These are phyloP conservation scores for Bryum argenteum DNA, from an alignment of 225 moss, liverwort and hornwort species.

Conservation along the genomic window DNA sequence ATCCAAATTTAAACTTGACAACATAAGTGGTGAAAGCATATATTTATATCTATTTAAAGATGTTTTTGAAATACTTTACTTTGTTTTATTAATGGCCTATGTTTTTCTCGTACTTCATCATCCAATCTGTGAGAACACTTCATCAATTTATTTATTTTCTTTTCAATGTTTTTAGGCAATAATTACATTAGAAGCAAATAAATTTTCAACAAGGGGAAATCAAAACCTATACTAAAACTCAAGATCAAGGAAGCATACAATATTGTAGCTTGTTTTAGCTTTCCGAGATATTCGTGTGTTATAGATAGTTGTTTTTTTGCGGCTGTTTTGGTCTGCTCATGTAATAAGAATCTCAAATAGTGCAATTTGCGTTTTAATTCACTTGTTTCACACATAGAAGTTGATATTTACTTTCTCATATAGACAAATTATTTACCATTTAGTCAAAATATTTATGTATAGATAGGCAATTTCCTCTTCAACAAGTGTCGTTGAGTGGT, in stretches of 20 bases:
- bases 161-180: rapidly evolving
- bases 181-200: no score
- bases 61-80: neutral
- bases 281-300: slow-evolving; percentile 24
- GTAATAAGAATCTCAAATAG: neutral
- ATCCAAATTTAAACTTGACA: no score
- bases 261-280: slow-evolving; percentile 32
- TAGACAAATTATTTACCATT: rapidly evolving
- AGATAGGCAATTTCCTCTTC: slow-evolving; percentile 17
- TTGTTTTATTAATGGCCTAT: neutral
- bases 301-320: slow-evolving; percentile 30
- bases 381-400: rapidly evolving
- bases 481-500: slow-evolving; percentile 32
- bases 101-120: neutral
- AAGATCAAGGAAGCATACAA: neutral
- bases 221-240: no score
- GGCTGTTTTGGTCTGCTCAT: slow-evolving; percentile 19
- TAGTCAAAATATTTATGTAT: neutral
- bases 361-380: no score
- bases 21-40: no score
- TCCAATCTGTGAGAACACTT: slow-evolving; percentile 9
- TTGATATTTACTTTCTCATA: rapidly evolving
- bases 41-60: no score
- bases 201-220: no score
- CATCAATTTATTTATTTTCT: rapidly evolving